These are phyloP conservation scores for Phaeosphaeriaceae sp. DNA, from an alignment of 2,329 filamentous ascomycete genomes.

Conservation along the genomic window DNA sequence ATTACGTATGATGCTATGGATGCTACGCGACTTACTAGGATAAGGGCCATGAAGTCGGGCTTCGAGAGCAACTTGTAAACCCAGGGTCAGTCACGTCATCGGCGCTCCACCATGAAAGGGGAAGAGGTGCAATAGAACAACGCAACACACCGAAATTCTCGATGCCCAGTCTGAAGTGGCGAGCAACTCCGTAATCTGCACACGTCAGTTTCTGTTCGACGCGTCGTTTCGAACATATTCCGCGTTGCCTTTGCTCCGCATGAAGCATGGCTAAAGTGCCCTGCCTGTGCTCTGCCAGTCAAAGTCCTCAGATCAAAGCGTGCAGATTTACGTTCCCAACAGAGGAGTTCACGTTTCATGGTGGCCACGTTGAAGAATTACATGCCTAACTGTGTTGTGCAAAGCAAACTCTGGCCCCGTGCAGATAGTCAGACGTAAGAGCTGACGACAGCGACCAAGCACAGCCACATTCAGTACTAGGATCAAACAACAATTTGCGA, in stretches of 20 bases:
- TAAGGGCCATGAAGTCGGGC: not conserved
- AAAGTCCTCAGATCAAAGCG: not conserved
- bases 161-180: not conserved
- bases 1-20: not conserved
- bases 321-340: not conserved
- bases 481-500: too few species aligned
- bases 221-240: not conserved
- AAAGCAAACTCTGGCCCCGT: too few species aligned
- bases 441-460: too few species aligned
- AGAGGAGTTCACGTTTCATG: not conserved
- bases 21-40: not conserved
- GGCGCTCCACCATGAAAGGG: not conserved
- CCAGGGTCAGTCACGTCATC: not conserved
- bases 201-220: not conserved
- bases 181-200: not conserved
- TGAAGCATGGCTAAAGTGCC: constrained; percentile 1
- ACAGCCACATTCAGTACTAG: too few species aligned
- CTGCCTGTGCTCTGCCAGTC: not conserved
- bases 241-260: not conserved
- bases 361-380: not conserved
- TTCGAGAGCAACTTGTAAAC: not conserved
- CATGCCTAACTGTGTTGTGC: not conserved
- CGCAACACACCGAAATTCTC: not conserved
- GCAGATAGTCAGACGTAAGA: too few species aligned
- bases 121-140: not conserved